Percentiles rank a stretch among this genome's conserved stretches.
phyloP scores from a whole-genome alignment of 2,329 filamentous ascomycete genomes.

The Lasiodiplodia hormozganensis region DNA sequence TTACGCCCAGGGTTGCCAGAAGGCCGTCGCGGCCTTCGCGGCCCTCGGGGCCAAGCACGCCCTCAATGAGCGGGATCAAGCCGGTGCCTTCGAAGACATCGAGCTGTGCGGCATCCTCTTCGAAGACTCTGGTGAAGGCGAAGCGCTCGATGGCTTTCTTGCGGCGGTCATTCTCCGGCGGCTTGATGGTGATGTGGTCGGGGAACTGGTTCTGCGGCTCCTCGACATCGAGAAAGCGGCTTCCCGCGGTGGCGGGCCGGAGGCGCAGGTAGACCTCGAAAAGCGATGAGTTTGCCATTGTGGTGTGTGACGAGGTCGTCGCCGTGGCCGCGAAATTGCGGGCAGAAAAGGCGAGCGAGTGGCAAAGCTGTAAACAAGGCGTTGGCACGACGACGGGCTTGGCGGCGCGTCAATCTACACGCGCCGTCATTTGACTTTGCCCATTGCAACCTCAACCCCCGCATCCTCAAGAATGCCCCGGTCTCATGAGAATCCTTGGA shows the following conservation, averaged over 20 bases:
- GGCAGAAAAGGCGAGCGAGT: background rate
- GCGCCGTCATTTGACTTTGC: background rate
- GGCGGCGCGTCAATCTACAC: background rate
- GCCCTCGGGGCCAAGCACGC: constrained; percentile 75
- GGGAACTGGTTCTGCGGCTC: constrained; percentile 46
- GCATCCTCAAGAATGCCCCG: too few species aligned
- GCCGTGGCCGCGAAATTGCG: background rate
- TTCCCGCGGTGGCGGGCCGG: constrained; percentile 56
- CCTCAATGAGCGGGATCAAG: constrained; percentile 77
- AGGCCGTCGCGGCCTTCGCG: constrained; percentile 86
- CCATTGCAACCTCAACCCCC: too few species aligned
- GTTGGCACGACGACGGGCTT: constrained; percentile 18
- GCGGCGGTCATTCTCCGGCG: constrained; percentile 79
- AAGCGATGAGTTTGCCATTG: constrained; percentile 61
- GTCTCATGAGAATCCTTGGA: too few species aligned
- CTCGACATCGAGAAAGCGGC: constrained; percentile 84
- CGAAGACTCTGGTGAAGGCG: constrained; percentile 91
- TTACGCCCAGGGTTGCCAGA: constrained; percentile 90
- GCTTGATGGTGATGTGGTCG: constrained; percentile 60
- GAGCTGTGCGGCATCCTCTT: constrained; percentile 82
- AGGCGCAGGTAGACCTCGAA: constrained; percentile 93
- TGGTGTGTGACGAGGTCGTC: constrained; percentile 29
- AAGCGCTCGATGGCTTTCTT: constrained; percentile 92
- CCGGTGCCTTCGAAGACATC: constrained; percentile 85
- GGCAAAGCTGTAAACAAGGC: background rate